Conservation (phyloP, 495 filamentous ascomycete species). For the Cercophora sp. region DNA sequence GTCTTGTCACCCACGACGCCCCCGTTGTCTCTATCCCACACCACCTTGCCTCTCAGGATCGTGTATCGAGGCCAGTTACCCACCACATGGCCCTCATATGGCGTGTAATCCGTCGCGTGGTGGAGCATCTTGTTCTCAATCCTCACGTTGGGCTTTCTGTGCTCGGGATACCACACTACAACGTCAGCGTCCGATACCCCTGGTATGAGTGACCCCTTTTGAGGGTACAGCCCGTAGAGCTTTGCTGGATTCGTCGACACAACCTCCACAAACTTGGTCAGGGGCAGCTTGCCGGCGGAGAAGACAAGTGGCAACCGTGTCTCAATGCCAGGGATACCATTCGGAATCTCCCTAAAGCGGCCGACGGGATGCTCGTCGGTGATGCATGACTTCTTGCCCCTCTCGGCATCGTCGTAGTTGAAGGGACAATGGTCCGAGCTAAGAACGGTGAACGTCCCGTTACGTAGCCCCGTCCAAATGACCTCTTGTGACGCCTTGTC, state of each 20-base stretch:
- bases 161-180: conserved; percentile 50
- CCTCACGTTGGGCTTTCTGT: conserved; percentile 34
- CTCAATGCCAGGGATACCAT: conserved; percentile 59
- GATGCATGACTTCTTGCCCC: conserved; percentile 47
- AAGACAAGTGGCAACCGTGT: conserved; percentile 51
- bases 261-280: conserved; percentile 57
- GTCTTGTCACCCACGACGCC: conserved; percentile 47
- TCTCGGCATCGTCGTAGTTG: conserved; percentile 43
- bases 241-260: conserved; percentile 56
- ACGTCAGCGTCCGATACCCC: conserved; percentile 53
- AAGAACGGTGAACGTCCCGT: conserved; percentile 51
- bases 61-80: conserved; percentile 61
- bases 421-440: conserved; percentile 56
- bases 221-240: conserved; percentile 54
- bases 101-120: conserved; percentile 59
- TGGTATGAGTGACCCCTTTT: conserved; percentile 53
- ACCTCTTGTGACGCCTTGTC: conserved; percentile 36
- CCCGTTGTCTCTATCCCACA: conserved; percentile 52
- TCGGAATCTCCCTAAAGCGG: conserved; percentile 53
- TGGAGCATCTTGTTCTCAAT: conserved; percentile 53
- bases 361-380: conserved; percentile 41
- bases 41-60: conserved; percentile 52
- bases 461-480: conserved; percentile 43
- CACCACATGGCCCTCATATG: conserved; percentile 54
- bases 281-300: conserved; percentile 42